phyloP scores from a whole-genome alignment of 192 early-diverging fungal species.

The Coemansia furcata region DNA sequence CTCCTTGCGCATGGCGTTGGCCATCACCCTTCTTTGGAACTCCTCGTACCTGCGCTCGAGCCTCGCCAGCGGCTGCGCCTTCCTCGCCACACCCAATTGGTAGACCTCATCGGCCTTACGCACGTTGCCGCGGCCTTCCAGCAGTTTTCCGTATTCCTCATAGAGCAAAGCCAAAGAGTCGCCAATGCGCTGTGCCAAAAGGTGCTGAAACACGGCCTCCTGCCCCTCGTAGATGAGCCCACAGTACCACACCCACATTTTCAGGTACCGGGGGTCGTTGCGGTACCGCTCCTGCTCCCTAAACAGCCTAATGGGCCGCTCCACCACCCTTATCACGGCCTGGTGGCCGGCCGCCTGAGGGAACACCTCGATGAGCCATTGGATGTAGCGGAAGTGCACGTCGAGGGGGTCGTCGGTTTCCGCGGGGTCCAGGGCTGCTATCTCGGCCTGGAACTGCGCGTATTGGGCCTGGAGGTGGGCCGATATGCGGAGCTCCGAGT shows the following conservation, averaged over 20 bases:
- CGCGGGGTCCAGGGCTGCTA: slow-evolving; percentile 23
- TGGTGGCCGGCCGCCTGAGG: slow-evolving; percentile 58
- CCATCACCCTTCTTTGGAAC: slow-evolving; percentile 58
- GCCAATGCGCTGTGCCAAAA: slow-evolving; percentile 72
- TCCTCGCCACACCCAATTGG: slow-evolving; percentile 62
- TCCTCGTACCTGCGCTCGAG: slow-evolving; percentile 58
- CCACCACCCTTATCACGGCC: slow-evolving; percentile 55
- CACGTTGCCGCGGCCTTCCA: slow-evolving; percentile 55
- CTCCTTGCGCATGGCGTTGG: slow-evolving; percentile 13
- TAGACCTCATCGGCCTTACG: slow-evolving; percentile 63
- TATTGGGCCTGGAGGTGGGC: slow-evolving; percentile 36
- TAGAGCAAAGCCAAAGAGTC: slow-evolving; percentile 64
- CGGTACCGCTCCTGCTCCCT: slow-evolving; percentile 57
- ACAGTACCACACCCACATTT: slow-evolving; percentile 64
- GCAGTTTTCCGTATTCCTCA: slow-evolving; percentile 66
- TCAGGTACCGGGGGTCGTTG: slow-evolving; percentile 60
- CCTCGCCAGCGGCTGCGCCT: slow-evolving; percentile 67
- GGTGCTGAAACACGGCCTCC: slow-evolving; percentile 73
- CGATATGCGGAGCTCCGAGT: neutral
- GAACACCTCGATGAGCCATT: slow-evolving; percentile 62
- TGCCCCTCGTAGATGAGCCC: slow-evolving; percentile 51
- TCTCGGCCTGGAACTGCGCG: slow-evolving; percentile 36
- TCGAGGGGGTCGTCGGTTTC: slow-evolving; percentile 60
- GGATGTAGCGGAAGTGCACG: slow-evolving; percentile 58
- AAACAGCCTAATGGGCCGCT: slow-evolving; percentile 51